Conservation (phyloP, 805 yeast genomes). For the Candida ipomoeae region DNA sequence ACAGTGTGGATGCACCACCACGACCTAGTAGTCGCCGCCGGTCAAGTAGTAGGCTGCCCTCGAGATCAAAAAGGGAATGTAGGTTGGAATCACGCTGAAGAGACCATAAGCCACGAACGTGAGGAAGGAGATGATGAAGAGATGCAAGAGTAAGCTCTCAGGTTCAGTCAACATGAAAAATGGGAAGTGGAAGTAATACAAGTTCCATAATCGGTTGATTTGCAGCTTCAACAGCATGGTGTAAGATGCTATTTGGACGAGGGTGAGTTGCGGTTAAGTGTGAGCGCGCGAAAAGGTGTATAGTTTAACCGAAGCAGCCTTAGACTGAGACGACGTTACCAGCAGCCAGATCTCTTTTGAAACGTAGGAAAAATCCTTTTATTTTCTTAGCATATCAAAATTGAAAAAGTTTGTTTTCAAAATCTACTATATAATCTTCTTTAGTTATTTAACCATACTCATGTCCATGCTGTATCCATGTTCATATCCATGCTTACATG, state of each 20-base stretch:
- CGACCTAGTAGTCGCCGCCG: constrained; percentile 19
- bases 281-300: not conserved
- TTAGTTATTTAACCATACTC: too few species aligned
- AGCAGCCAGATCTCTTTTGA: too few species aligned
- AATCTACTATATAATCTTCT: too few species aligned
- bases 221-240: constrained; percentile 4
- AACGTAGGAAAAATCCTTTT: too few species aligned
- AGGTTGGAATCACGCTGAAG: constrained; percentile 22
- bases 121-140: constrained; percentile 15
- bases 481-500: too few species aligned
- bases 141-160: constrained; percentile 31
- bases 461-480: too few species aligned
- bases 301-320: not conserved
- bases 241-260: not conserved
- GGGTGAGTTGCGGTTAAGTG: not conserved
- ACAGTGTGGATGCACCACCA: not conserved
- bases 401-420: too few species aligned
- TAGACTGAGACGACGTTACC: not conserved
- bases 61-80: constrained; percentile 26
- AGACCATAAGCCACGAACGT: constrained; percentile 17
- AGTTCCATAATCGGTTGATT: constrained; percentile 14
- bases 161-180: constrained; percentile 46
- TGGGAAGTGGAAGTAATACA: constrained; percentile 45
- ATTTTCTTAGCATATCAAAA: too few species aligned
- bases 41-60: constrained; percentile 35